Conservation (phyloP, 495 filamentous ascomycete genomes). For the Aspergillus hancockii region DNA sequence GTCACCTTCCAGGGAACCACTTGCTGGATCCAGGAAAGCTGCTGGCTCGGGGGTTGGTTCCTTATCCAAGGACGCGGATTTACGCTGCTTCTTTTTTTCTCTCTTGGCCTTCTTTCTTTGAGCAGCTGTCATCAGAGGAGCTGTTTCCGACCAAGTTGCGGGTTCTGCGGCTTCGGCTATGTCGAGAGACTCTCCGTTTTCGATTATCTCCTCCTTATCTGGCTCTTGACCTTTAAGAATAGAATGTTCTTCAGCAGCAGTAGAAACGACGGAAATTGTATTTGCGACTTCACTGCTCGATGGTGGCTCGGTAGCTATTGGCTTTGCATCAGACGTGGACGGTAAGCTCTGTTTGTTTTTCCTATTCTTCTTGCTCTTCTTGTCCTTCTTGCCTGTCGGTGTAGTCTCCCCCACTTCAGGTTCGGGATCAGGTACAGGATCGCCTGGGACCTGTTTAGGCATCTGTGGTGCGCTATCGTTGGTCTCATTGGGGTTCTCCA, state of each 20-base stretch:
- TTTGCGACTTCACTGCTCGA: neutral
- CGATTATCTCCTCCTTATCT: conserved; percentile 7
- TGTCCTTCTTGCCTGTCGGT: conserved; percentile 31
- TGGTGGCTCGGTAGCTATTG: neutral
- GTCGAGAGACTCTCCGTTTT: conserved; percentile 8
- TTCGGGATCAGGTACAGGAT: conserved; percentile 13
- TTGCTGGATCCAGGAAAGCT: conserved; percentile 3
- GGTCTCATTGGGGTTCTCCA: conserved; percentile 23
- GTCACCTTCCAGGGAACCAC: neutral
- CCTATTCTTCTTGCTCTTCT: conserved; percentile 38
- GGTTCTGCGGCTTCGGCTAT: conserved; percentile 5
- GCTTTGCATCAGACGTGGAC: neutral
- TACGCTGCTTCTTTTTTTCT: conserved; percentile 24
- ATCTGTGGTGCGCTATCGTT: conserved; percentile 27
- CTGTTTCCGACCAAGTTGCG: conserved; percentile 5
- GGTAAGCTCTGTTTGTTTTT: conserved; percentile 26
- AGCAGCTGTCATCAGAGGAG: conserved; percentile 17
- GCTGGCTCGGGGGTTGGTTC: conserved; percentile 11
- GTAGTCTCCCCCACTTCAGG: conserved; percentile 15
- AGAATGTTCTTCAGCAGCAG: conserved; percentile 11
- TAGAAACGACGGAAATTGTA: neutral
- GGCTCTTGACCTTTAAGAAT: conserved; percentile 6
- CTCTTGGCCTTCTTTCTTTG: conserved; percentile 26
- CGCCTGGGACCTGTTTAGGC: conserved; percentile 15
- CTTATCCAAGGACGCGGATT: conserved; percentile 15